phyloP scores from a whole-genome alignment of 179 eudicot species.

The Actinidia arguta region DNA sequence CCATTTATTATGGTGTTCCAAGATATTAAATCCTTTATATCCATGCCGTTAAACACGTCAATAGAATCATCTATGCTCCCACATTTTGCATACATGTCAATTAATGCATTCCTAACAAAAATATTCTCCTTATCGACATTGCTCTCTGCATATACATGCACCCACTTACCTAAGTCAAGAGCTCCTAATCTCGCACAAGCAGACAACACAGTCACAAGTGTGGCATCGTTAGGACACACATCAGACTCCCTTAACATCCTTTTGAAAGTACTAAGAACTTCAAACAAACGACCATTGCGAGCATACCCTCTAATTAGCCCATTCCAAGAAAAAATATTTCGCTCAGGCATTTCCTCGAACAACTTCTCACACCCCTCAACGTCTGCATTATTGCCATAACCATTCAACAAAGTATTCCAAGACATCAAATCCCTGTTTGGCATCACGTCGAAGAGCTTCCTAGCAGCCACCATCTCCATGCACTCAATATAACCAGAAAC shows the following conservation, averaged over 20 bases:
- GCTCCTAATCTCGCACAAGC: conserved; percentile 79
- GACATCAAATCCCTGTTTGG: conserved; percentile 70
- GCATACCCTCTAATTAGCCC: conserved; percentile 68
- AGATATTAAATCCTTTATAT: conserved; percentile 56
- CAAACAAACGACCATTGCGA: conserved; percentile 35
- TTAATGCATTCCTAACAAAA: conserved; percentile 63
- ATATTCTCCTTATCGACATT: conserved; percentile 56
- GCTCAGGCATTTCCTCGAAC: conserved; percentile 61
- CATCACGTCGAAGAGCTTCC: conserved; percentile 58
- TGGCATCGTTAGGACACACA: conserved; percentile 67
- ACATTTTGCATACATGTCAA: conserved; percentile 89
- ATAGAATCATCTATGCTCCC: conserved; percentile 63
- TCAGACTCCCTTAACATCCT: conserved; percentile 56
- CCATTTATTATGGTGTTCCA: conserved; percentile 81
- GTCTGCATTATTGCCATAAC: conserved; percentile 63
- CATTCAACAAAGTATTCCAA: conserved; percentile 78
- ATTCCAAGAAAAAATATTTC: conserved; percentile 81
- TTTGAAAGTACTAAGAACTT: conserved; percentile 58
- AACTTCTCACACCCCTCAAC: conserved; percentile 53
- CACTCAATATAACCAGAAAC: conserved; percentile 55
- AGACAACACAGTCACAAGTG: conserved; percentile 60
- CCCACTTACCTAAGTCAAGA: conserved; percentile 75
- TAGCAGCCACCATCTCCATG: conserved; percentile 64
- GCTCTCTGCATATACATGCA: conserved; percentile 59
- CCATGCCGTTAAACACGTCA: conserved; percentile 55